Base-by-base conservation (phyloP, 169 alveolate species). In the Besnoitia besnoiti region DNA sequence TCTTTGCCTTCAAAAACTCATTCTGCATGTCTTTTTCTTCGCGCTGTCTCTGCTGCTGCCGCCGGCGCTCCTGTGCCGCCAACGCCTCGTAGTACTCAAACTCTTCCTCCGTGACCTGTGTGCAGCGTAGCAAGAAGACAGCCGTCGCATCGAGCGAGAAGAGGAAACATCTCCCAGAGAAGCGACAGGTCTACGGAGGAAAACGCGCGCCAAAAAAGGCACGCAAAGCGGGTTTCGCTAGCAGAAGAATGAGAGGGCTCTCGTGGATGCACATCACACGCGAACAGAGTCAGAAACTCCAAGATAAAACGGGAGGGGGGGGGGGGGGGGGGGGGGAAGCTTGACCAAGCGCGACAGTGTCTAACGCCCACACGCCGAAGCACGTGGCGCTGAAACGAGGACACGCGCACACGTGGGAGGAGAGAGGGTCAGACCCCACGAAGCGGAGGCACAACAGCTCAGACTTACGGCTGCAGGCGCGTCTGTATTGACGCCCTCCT, bases 61-160 rank as follows among this genome's bases (percentile, higher is more conserved):
- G 82, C 24, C 93, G 89, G 2, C 92, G n/a, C 67, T 92, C 95
- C 46, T 89, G 93, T 3, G 93, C 91, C 3, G 88, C 85, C 73
- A 92, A 39, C n/a, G 93, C 95, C 73, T 92, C 95, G n/a, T 92
- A 92, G 50, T 82, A 92, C 79, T 92, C 95, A 59, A 87, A 92
- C 84, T 92, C 95, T n/a, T 92, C 95, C 35, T 92, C 95, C 21
- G 95, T 92, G 46, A 92, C 95, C 95, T 92, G 47, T n/a, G n/a
- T 2, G 33, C 61, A 62, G 39, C 82, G 46, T 1, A n/a, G n/a
- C 46, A 10, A 24, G n/a, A 7, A 30, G 46, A 73, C 82, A 30
- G 46, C 3, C 3, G 40, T 0, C 39, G 44, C 14, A n/a, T n/a
- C 14, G 46, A 37, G 16, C 59, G 16, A 49, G 24, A 7, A 49